Evolutionary conservation across 441 rosid species (phyloP), one percentile per base, ranked within the genome.

Genomic region (Croton laevigatus): DNA sequence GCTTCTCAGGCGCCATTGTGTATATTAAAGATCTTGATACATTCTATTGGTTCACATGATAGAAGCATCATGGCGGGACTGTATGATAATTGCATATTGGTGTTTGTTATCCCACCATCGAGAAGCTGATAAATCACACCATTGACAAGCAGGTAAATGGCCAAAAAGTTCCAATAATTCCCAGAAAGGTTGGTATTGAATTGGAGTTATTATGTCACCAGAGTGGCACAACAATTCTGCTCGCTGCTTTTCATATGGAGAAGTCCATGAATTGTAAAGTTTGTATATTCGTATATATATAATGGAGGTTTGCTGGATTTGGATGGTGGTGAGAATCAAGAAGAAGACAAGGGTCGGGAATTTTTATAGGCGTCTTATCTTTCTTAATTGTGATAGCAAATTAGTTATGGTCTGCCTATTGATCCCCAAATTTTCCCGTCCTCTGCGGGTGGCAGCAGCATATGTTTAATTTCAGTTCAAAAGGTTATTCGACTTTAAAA

Each of bases 61-160:
- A 64, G 65, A 44, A 71, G 74, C 59, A 55, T 61, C 63, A 79
- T 52, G 32, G 40, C 49, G 62, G 59, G 76, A 71, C 75, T 66
- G 52, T 45, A 58, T 67, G 76, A 42, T 75, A 59, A 59, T 48
- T 59, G 66, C 65, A 74, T 19, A 48, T 58, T 60, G 51, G 40
- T 58, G 46, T 52, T 71, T 27, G 37, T 66, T 60, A 48, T 66
- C 59, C 38, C 12, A 10, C 36, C 17, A 63, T 62, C 75, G 32
- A 27, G 1, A 27, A 27, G 32, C 32, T 27, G 32, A 27, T 27
- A 27, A 27, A 27, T 27, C 32, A 27, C 69, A 14, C 68, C 61
- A 40, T 74, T 49, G 59, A 55, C 67, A 67, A 67, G 75, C 76
- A 57, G 69, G 53, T 53, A 20, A 59, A 57, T 38, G 37, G 5